Evolutionary conservation across 371 early-diverging fungal genomes (phyloP).

Genomic region (Thermomucor indicae-seudaticae): DNA sequence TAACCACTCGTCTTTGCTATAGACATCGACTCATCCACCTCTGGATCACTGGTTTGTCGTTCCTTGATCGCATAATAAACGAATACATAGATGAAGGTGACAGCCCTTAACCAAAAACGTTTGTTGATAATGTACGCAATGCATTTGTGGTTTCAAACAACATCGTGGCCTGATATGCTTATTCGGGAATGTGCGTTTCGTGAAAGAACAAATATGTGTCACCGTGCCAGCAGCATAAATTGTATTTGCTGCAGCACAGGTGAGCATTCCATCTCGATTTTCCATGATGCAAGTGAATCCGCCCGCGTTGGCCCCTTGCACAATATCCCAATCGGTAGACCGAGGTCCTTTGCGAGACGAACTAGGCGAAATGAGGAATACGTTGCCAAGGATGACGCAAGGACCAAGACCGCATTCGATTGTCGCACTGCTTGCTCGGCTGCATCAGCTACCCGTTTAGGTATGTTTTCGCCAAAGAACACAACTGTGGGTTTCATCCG

Average conservation of each 20-base stretch:
- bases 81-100: too few species aligned
- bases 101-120: too few species aligned
- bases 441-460: constrained; percentile 32
- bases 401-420: constrained; percentile 60
- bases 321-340: constrained; percentile 63
- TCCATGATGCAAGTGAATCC: constrained; percentile 57
- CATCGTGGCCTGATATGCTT: too few species aligned
- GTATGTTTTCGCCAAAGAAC: constrained; percentile 90
- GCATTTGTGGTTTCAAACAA: too few species aligned
- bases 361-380: constrained; percentile 81
- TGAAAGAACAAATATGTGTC: too few species aligned
- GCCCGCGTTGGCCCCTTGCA: constrained; percentile 79
- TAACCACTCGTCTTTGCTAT: too few species aligned
- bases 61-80: too few species aligned
- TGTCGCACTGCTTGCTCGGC: constrained; percentile 55
- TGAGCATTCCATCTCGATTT: constrained; percentile 49
- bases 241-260: constrained; percentile 23
- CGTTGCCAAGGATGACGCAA: constrained; percentile 81
- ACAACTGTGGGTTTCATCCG: constrained; percentile 75
- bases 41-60: too few species aligned
- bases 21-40: too few species aligned
- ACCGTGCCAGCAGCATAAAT: too few species aligned
- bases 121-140: too few species aligned
- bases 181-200: too few species aligned
- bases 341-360: constrained; percentile 51